Percentiles rank a stretch among this genome's conserved stretches.
phyloP scores from a whole-genome alignment of 2,329 filamentous ascomycete genomes.

The Xylariales sp. region DNA sequence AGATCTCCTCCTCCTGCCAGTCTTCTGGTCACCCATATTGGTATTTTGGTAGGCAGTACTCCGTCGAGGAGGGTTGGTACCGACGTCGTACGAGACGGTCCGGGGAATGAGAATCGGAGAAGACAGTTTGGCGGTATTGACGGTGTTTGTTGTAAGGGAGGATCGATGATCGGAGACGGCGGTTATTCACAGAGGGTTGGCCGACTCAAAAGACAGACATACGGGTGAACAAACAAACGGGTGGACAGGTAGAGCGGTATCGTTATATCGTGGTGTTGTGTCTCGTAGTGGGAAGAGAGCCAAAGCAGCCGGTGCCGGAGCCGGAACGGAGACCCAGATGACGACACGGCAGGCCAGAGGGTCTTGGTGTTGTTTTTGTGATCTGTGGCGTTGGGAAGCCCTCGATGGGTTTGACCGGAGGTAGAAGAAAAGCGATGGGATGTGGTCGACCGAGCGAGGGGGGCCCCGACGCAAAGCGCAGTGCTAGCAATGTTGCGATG shows the following conservation, averaged over 20 bases:
- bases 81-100: constrained; percentile 91
- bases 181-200: constrained; percentile 39
- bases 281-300: neutral
- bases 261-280: constrained; percentile 1
- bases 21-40: constrained; percentile 71
- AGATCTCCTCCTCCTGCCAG: constrained; percentile 87
- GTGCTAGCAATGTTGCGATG: constrained; percentile 29
- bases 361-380: neutral
- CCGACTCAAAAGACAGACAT: constrained; percentile 12
- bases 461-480: constrained; percentile 29
- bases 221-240: neutral
- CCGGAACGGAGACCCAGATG: constrained; percentile 13
- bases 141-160: constrained; percentile 43
- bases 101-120: constrained; percentile 86
- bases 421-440: constrained; percentile 3
- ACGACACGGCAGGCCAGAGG: constrained; percentile 2
- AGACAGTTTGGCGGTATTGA: constrained; percentile 95
- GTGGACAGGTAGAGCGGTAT: neutral
- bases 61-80: constrained; percentile 75
- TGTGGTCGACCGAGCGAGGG: neutral
- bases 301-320: neutral
- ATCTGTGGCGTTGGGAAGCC: neutral
- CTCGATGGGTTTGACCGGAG: neutral
- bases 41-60: constrained; percentile 68
- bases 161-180: constrained; percentile 36